These are phyloP conservation scores for Bimuria novae-zelandiae DNA, from an alignment of 2,329 filamentous ascomycete species.

Conservation along the genomic window DNA sequence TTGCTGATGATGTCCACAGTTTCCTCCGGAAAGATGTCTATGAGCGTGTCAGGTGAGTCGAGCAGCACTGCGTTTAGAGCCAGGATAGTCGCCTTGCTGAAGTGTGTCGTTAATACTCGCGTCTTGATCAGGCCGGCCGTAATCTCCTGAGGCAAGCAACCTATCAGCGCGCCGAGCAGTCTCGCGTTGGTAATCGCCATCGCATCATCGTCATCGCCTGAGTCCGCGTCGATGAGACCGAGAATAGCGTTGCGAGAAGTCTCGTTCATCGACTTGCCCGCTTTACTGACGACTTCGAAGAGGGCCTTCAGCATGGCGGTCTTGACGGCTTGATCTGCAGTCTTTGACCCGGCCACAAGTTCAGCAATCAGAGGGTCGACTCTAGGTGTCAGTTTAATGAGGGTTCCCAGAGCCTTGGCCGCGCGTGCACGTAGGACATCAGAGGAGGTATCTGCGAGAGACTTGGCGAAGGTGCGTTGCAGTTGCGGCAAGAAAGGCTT, in stretches of 20 bases:
- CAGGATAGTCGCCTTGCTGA: conserved; percentile 78
- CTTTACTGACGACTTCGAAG: conserved; percentile 95
- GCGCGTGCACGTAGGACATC: conserved; percentile 85
- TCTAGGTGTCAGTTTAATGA: conserved; percentile 93
- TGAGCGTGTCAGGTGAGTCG: conserved; percentile 74
- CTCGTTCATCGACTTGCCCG: conserved; percentile 93
- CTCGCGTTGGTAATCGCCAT: conserved; percentile 91
- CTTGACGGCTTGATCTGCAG: conserved; percentile 80
- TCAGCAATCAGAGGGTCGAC: conserved; percentile 93
- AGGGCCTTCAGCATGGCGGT: conserved; percentile 97
- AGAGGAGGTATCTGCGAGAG: conserved; percentile 88
- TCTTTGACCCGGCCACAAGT: conserved; percentile 94
- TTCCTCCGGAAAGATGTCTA: conserved; percentile 72
- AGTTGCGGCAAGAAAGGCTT: conserved; percentile 97
- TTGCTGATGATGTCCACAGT: conserved; percentile 76
- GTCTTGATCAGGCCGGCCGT: conserved; percentile 66
- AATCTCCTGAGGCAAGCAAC: conserved; percentile 76
- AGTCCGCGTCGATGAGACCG: conserved; percentile 82
- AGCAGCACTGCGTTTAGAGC: conserved; percentile 86
- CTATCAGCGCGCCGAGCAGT: conserved; percentile 85
- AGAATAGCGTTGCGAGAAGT: conserved; percentile 84
- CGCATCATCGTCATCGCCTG: conserved; percentile 71
- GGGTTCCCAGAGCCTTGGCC: conserved; percentile 88
- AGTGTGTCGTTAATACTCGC: conserved; percentile 77
- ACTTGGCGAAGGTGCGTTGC: conserved; percentile 95